Base-by-base conservation (phyloP, 129 eudicot species). In the Deinandra increscens region DNA sequence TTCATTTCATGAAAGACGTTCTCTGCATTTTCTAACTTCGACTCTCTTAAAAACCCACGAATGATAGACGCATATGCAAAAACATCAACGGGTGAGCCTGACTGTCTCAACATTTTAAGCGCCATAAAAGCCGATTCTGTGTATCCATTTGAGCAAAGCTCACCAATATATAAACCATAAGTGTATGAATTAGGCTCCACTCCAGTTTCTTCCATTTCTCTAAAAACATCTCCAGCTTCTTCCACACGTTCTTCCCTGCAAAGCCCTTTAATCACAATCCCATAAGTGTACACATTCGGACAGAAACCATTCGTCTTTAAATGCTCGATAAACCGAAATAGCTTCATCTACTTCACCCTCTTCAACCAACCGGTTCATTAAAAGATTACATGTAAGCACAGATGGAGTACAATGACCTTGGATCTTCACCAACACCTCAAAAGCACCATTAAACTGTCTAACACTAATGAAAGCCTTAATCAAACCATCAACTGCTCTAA, bases 201-300 rank as follows among this genome's bases (percentile, higher is more conserved):
- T 26, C 90, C 90, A 60, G 78, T 79, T 70, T 78, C 69, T 51
- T 78, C 81, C 95, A 87, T 87, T 64, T 78, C 82, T 43, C 38
- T 22, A 1, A 87, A 70, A 63, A 87, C 74, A 66, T 66, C 75
- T 14, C 22, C 45, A 15, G 82, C 92, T 72, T 85, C 81, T 45
- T 68, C 72, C 71, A 87, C 72, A 63, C 46, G 22, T 63, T 82
- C 87, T 38, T 69, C 77, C 46, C 75, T 86, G 66, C 86, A 85
- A 23, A 76, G 74, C 22, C 88, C 96, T 78, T 87, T 87, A 29
- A 91, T 69, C 79, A 82, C 74, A 64, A 91, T 84, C 46, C 83
- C 80, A 71, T 91, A 87, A 0, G 90, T 88, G 59, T 82, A 88
- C 10, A 78, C 85, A 70, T 88, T 84, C 19, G 88, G 90, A 46